Base-by-base conservation (phyloP, 1,139 yeast species). In the Nakaseomyces bracarensis region DNA sequence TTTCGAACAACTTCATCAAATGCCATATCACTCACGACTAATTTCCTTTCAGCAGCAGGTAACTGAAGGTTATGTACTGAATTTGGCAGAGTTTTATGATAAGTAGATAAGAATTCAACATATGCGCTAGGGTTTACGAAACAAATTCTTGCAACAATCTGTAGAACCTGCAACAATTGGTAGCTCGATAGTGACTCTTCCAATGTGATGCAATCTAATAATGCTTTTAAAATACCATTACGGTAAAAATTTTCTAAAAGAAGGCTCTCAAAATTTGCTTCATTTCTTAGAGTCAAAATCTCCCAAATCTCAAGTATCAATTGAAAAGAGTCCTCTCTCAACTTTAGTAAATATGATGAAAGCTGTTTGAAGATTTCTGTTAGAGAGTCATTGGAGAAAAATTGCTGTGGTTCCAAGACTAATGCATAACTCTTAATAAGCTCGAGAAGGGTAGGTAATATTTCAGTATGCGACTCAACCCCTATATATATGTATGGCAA, bases 391-490 rank as follows among this genome's bases (percentile, higher is more conserved):
- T 63, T 65, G 3, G 58, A 47, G 46, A 76, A 72, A n/a, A 78
- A 52, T 8, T 67, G 64, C 8, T 50, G 47, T 9, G 50, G 48
- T 1, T 81, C 77, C 6, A 76, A 64, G 22, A 85, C 60, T 33
- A 86, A 64, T 0, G 81, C 61, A 60, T 87, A 89, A 48, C 91
- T 79, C 58, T 91, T 75, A 10, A 82, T 60, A 10, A 89, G 77
- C 16, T 79, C 75, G 36, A 89, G 61, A 16, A 84, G 70, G 3
- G 77, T 65, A 1, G 89, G 82, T 39, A 91, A 64, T 20, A 82
- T 76, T 58, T 91, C 98, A 0, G 96, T 83, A 40, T 83, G 77
- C 43, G 75, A 74, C 19, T 66, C 65, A 4, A 72, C 54, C 23
- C 85, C 65, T 27, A 67, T 64, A 14, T 67, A 61, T 5, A 73